These are phyloP conservation scores for Cymodocea nodosa DNA, from an alignment of 116 monocot species.

Conservation along the genomic window DNA sequence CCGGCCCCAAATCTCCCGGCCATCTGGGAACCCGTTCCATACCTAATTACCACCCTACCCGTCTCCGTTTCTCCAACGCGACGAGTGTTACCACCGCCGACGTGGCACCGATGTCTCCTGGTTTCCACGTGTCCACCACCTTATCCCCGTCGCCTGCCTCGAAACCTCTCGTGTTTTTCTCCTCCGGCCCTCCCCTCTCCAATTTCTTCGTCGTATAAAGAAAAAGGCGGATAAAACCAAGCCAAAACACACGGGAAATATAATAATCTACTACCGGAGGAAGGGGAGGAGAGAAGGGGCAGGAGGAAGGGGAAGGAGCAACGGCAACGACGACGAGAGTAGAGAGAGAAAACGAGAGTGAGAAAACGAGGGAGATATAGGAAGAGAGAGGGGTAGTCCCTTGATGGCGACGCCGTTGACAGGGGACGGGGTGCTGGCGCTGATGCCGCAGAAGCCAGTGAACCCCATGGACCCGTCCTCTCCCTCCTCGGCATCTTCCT, in stretches of 20 bases:
- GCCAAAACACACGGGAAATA: too few species aligned
- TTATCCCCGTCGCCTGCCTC: neutral
- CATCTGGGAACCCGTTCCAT: neutral
- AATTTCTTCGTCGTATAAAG: too few species aligned
- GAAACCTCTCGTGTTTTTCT: neutral
- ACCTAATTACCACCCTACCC: neutral
- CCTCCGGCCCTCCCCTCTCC: too few species aligned
- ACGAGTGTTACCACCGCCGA: too few species aligned
- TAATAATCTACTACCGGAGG: neutral
- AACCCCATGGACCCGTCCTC: constrained; percentile 33
- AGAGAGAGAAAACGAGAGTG: neutral
- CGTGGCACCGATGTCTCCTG: neutral
- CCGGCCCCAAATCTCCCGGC: neutral
- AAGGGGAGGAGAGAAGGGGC: neutral
- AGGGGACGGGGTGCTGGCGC: constrained; percentile 52
- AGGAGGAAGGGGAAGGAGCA: neutral
- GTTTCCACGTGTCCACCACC: neutral
- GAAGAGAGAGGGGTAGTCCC: neutral
- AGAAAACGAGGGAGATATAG: neutral
- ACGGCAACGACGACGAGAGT: neutral
- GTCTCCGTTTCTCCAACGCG: neutral
- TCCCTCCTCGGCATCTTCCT: constrained; percentile 6
- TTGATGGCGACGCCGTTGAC: constrained; percentile 65
- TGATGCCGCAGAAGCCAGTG: constrained; percentile 40
- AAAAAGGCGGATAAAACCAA: too few species aligned